These are phyloP conservation scores for Chaetomiaceae sp. DNA, from an alignment of 2,329 filamentous ascomycete species.

Conservation along the genomic window DNA sequence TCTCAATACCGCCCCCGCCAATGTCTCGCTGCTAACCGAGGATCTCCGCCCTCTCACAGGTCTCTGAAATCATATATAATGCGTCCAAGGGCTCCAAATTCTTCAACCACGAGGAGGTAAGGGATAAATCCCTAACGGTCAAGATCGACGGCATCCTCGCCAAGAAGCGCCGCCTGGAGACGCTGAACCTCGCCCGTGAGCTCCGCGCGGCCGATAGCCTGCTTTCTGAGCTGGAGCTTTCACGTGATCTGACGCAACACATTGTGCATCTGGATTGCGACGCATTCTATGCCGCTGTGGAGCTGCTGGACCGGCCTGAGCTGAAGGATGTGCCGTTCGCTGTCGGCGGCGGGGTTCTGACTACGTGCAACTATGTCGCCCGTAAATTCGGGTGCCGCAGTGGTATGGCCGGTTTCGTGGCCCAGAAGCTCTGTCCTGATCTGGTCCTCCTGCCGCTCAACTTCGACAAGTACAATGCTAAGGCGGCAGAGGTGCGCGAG, in stretches of 20 bases:
- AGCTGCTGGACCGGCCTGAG: constrained; percentile 78
- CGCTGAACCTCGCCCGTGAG: constrained; percentile 67
- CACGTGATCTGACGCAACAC: constrained; percentile 74
- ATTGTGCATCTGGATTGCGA: constrained; percentile 95
- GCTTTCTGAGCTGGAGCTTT: constrained; percentile 71
- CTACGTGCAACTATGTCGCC: constrained; percentile 79
- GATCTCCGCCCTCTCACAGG: constrained; percentile 40
- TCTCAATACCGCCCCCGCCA: neutral
- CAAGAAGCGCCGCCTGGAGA: constrained; percentile 71
- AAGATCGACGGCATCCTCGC: constrained; percentile 78
- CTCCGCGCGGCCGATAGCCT: constrained; percentile 73
- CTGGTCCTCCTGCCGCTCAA: constrained; percentile 79
- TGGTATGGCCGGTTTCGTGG: constrained; percentile 95
- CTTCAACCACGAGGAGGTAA: constrained; percentile 83
- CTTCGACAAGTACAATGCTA: constrained; percentile 85
- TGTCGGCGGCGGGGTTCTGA: constrained; percentile 66
- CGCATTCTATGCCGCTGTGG: constrained; percentile 90
- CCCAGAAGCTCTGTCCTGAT: constrained; percentile 86
- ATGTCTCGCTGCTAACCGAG: neutral
- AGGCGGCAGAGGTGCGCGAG: constrained; percentile 79
- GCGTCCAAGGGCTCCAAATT: constrained; percentile 95
- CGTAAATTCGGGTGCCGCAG: constrained; percentile 85
- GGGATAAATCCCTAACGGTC: constrained; percentile 74
- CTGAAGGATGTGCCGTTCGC: constrained; percentile 84
- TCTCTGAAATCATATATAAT: constrained; percentile 95